These are phyloP conservation scores for Cryphonectria japonica DNA, from an alignment of 2,329 filamentous ascomycete species.

Conservation along the genomic window DNA sequence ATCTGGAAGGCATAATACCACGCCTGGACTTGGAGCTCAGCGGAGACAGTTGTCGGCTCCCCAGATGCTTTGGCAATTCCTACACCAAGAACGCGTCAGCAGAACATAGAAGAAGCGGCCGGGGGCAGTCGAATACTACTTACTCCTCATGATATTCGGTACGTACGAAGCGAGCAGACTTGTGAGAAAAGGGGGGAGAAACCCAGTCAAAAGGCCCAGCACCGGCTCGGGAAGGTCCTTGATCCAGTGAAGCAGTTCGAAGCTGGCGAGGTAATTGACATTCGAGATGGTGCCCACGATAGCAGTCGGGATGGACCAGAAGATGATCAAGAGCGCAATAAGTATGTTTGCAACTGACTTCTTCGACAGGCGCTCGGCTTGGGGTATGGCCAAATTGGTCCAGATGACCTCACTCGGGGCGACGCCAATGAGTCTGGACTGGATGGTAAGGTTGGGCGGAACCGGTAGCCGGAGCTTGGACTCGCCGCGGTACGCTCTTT, in stretches of 20 bases:
- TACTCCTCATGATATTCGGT: conserved; percentile 74
- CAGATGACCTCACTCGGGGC: conserved; percentile 83
- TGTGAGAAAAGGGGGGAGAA: conserved; percentile 68
- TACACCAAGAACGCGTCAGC: conserved; percentile 36
- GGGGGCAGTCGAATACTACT: conserved; percentile 35
- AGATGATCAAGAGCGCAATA: conserved; percentile 58
- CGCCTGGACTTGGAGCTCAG: conserved; percentile 78
- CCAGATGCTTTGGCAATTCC: conserved; percentile 73
- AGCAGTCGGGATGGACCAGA: conserved; percentile 79
- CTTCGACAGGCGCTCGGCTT: conserved; percentile 28
- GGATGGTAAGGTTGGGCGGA: conserved; percentile 66
- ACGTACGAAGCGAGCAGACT: conserved; percentile 46
- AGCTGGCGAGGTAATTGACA: conserved; percentile 67
- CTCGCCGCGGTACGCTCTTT: conserved; percentile 80
- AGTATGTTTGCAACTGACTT: conserved; percentile 26
- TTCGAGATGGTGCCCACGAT: conserved; percentile 86
- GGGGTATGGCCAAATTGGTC: conserved; percentile 41
- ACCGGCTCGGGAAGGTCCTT: conserved; percentile 78
- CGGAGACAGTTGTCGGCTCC: conserved; percentile 68
- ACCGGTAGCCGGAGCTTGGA: conserved; percentile 71
- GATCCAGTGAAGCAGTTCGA: conserved; percentile 77
- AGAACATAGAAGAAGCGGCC: background rate
- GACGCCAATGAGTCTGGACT: conserved; percentile 81
- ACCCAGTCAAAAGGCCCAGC: conserved; percentile 78
- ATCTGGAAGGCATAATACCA: conserved; percentile 83